Evolutionary conservation across 257 asterid species (phyloP), one percentile per base, ranked within the genome.

Genomic region (Solanum ossicruentum): DNA sequence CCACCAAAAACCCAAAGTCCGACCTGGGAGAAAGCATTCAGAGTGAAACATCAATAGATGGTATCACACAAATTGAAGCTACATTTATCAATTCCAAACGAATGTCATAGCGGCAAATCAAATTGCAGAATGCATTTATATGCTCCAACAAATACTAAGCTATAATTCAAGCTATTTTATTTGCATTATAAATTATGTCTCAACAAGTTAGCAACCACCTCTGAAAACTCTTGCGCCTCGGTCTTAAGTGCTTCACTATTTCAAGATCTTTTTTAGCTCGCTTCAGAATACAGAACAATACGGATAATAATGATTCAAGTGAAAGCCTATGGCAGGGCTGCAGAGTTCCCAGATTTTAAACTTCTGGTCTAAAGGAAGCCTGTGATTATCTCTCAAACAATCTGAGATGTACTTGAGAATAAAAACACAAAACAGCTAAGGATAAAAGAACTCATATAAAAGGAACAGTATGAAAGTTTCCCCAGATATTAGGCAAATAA

Each of bases 1-100:
- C 98, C 88, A 73, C 99, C 99, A n/a, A 91, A 96, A 58, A 95
- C 71, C 99, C 98, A 96, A 77, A 96, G 98, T 43, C 99, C 98
- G 21, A 95, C 99, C 99, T 95, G 90, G 82, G 66, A 84, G 12
- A 71, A 52, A 21, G 41, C 43, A 86, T 65, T 86, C 28, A 83
- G 21, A 60, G 81, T 47, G 80, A 80, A 65, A 69, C 26, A 28
- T 69, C 18, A 47, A 16, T 49, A 69, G 56, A 78, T n/a, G 55
- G 45, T 63, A 16, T 55, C 75, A 66, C 18, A 67, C 65, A 66
- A 56, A 65, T 12, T 58, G 2, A 2, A 54, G 43, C 21, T 12
- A 18, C 66, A 45, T 32, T 8, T 63, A 21, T 58, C 67, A 73
- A 9, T 21, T 41, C 51, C 18, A 3, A 65, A 28, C 0, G 84